phyloP scores from a whole-genome alignment of 352 stramenopile species.

The Phytophthora syringae region DNA sequence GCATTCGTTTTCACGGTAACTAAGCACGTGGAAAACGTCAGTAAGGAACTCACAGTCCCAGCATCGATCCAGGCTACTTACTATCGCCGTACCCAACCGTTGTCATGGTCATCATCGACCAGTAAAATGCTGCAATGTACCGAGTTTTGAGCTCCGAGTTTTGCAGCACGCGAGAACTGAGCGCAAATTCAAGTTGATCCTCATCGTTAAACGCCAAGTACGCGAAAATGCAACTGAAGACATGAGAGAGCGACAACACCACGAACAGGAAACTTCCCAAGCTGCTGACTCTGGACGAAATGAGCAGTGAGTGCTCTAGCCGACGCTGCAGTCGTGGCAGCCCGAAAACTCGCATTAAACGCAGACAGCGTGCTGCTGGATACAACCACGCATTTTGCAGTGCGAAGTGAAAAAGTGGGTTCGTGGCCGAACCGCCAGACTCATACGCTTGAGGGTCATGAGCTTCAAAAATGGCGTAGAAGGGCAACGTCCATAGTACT shows the following conservation, averaged over 20 bases:
- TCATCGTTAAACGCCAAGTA: conserved; percentile 71
- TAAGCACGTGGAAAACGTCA: conserved; percentile 27
- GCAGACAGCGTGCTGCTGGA: conserved; percentile 51
- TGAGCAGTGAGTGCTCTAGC: conserved; percentile 77
- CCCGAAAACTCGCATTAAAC: conserved; percentile 57
- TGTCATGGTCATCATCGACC: conserved; percentile 89
- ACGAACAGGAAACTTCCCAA: conserved; percentile 78
- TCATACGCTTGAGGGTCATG: conserved; percentile 30
- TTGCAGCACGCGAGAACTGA: conserved; percentile 52
- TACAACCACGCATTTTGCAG: conserved; percentile 45
- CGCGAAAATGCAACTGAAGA: conserved; percentile 83
- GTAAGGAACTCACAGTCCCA: background rate
- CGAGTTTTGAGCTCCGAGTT: conserved; percentile 60
- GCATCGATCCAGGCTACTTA: conserved; percentile 34
- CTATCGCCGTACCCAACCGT: conserved; percentile 82
- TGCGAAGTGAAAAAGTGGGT: conserved; percentile 35
- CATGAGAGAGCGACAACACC: conserved; percentile 77
- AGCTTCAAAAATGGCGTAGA: conserved; percentile 61
- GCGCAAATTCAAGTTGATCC: conserved; percentile 49
- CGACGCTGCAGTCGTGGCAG: conserved; percentile 63
- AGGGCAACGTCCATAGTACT: conserved; percentile 70
- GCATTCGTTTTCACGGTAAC: conserved; percentile 76
- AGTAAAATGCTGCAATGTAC: conserved; percentile 87
- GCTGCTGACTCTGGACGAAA: conserved; percentile 80
- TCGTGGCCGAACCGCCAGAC: conserved; percentile 5